Percentiles rank a stretch among this genome's conserved stretches.
phyloP scores from a whole-genome alignment of 495 filamentous ascomycete species.

The Neurospora sp. region DNA sequence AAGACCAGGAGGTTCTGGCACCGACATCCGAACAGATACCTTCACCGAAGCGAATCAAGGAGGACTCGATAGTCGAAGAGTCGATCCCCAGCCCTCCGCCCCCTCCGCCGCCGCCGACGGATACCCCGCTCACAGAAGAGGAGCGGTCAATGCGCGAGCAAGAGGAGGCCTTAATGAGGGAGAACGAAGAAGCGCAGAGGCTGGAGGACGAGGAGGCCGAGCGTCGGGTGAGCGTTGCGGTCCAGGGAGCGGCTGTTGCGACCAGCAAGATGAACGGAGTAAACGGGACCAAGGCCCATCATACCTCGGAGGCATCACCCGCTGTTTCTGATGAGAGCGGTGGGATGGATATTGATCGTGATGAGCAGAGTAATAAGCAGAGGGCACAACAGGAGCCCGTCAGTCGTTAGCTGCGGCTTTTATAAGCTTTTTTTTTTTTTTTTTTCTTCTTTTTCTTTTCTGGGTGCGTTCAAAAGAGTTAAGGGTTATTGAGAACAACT shows the following conservation, averaged over 20 bases:
- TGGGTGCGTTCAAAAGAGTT: background rate
- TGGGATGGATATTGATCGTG: background rate
- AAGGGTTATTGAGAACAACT: background rate
- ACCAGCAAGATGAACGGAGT: background rate
- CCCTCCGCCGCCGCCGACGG: constrained; percentile 30
- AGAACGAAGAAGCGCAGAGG: constrained; percentile 34
- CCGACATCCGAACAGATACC: constrained; percentile 33
- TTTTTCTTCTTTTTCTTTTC: background rate
- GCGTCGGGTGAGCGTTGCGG: background rate
- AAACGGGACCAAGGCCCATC: background rate
- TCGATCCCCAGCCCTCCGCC: constrained; percentile 32
- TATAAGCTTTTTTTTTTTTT: background rate
- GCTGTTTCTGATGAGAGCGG: background rate
- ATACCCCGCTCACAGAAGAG: constrained; percentile 24
- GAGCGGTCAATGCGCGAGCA: constrained; percentile 33
- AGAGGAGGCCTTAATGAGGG: constrained; percentile 25
- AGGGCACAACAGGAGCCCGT: background rate
- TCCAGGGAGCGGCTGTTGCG: background rate
- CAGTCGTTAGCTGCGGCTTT: background rate
- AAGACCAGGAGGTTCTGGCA: constrained; percentile 23
- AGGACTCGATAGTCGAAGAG: constrained; percentile 18
- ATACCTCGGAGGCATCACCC: background rate
- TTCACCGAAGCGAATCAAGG: constrained; percentile 40
- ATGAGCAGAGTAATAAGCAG: background rate
- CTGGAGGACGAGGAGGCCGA: constrained; percentile 27